A percentile compares a stretch with the other conserved stretches of the same genome.
These are phyloP conservation scores for Guillardia theta DNA, from an alignment of 78 protist genomes.

Conservation along the genomic window DNA sequence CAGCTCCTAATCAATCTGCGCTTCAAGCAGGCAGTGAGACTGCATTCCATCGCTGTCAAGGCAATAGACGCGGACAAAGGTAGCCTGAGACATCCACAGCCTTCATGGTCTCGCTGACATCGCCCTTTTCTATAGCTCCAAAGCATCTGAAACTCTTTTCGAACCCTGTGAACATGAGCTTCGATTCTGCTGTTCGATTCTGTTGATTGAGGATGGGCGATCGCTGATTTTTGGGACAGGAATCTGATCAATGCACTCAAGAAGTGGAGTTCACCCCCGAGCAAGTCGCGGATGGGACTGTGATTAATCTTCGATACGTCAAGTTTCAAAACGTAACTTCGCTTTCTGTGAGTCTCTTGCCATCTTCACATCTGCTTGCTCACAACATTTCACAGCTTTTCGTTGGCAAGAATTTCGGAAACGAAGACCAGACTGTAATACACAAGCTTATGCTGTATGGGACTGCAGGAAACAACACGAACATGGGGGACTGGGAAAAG, in stretches of 20 bases:
- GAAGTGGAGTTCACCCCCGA: background rate
- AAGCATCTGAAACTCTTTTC: background rate
- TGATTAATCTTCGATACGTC: slow-evolving; percentile 6
- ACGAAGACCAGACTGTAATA: slow-evolving; percentile 31
- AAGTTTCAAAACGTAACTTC: slow-evolving; percentile 38
- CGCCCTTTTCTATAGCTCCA: no score
- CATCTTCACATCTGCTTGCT: no score
- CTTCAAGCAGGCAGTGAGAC: slow-evolving; percentile 37
- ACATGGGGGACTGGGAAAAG: background rate
- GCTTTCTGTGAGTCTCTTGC: background rate
- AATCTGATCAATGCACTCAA: background rate
- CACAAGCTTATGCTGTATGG: slow-evolving; percentile 12
- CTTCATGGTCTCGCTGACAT: no score
- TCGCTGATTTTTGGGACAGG: background rate
- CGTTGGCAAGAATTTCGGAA: slow-evolving; percentile 21
- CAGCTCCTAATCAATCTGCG: slow-evolving; percentile 44
- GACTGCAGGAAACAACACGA: background rate
- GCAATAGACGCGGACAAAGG: background rate
- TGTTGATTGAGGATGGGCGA: background rate
- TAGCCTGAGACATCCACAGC: no score
- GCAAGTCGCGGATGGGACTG: background rate
- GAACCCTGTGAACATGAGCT: background rate
- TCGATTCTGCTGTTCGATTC: background rate
- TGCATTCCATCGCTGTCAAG: slow-evolving; percentile 25
- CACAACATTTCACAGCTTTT: slow-evolving; percentile 43